Evolutionary conservation across 805 yeast species (phyloP).

Genomic region (Candida broadrunensis): DNA sequence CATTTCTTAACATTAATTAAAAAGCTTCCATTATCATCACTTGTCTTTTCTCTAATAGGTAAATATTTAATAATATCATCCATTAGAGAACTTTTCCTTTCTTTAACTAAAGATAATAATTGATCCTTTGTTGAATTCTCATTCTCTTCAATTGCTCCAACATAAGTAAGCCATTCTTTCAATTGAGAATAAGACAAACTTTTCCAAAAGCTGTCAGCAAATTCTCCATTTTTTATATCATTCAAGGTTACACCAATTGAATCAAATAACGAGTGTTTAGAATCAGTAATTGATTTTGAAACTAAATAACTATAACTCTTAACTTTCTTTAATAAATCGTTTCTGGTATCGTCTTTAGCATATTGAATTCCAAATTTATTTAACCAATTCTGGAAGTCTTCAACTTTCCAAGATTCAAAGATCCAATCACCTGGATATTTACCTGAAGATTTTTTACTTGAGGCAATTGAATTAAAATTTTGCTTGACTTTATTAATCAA

Average conservation of each 20-base stretch:
- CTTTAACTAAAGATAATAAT: conserved; percentile 30
- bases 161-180: conserved; percentile 50
- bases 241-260: conserved; percentile 32
- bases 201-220: conserved; percentile 45
- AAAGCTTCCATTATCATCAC: conserved; percentile 39
- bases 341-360: conserved; percentile 32
- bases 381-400: conserved; percentile 50
- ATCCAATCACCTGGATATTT: conserved; percentile 50
- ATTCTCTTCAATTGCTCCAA: conserved; percentile 22
- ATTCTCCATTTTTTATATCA: conserved; percentile 35
- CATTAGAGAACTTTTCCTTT: conserved; percentile 30
- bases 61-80: conserved; percentile 40
- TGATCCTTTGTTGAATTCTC: conserved; percentile 33
- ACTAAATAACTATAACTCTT: conserved; percentile 45
- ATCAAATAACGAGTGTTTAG: conserved; percentile 38
- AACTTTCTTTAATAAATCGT: conserved; percentile 45
- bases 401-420: conserved; percentile 51
- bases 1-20: conserved; percentile 44
- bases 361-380: conserved; percentile 36
- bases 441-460: conserved; percentile 35
- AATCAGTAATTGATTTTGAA: conserved; percentile 23
- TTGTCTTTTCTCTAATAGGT: conserved; percentile 19
- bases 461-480: conserved; percentile 38
- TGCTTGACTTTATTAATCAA: conserved; percentile 40
- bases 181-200: conserved; percentile 55